Percentiles rank a stretch among this genome's conserved stretches.
Evolutionary conservation across 192 early-diverging fungal genomes (phyloP).

Genomic region (Backusella liffmaniae): DNA sequence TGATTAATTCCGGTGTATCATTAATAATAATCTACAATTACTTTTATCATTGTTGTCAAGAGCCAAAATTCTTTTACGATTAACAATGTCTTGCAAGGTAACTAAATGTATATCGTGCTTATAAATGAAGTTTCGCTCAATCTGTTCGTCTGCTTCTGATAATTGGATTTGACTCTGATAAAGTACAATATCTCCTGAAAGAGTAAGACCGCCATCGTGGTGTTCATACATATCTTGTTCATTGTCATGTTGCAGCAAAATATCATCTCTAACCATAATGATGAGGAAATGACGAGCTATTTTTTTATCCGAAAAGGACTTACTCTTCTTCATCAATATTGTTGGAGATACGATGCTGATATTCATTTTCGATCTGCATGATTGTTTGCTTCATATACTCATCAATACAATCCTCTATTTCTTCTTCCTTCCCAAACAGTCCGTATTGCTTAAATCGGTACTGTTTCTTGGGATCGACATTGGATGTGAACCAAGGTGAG

Average conservation of each 20-base stretch:
- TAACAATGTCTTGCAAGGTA: not conserved
- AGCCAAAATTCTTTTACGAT: not conserved
- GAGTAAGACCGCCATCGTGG: not conserved
- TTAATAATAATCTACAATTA: not conserved
- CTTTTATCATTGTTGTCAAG: not conserved
- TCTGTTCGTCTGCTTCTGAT: not conserved
- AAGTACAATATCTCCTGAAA: not conserved
- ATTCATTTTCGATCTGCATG: conserved; percentile 7
- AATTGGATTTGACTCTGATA: not conserved
- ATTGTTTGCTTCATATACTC: not conserved
- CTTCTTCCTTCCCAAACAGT: not conserved
- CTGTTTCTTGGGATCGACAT: not conserved
- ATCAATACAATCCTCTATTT: conserved; percentile 1
- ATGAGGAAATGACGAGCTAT: not conserved
- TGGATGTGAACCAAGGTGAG: not conserved
- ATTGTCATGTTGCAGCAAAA: not conserved
- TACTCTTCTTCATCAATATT: conserved; percentile 12
- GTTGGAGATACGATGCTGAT: not conserved
- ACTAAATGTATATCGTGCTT: not conserved
- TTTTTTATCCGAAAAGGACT: not conserved
- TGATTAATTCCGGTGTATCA: not conserved
- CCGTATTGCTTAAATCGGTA: not conserved
- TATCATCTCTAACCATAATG: not conserved
- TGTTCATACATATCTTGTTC: not conserved
- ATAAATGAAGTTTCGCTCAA: not conserved